These are phyloP conservation scores for Aspergillus chevalieri DNA, from an alignment of 2,329 filamentous ascomycete genomes.

Conservation along the genomic window DNA sequence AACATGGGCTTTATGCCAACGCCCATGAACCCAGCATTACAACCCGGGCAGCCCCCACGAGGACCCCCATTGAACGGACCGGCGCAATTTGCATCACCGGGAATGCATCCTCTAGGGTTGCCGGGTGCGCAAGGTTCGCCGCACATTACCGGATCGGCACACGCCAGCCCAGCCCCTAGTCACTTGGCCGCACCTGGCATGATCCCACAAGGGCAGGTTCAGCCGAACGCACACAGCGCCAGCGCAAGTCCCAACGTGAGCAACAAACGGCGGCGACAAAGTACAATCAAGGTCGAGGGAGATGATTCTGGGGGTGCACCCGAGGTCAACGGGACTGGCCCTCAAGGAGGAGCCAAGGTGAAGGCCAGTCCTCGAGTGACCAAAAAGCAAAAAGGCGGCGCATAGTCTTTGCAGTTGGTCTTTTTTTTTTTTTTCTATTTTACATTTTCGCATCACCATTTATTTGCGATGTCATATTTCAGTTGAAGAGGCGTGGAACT, in stretches of 20 bases:
- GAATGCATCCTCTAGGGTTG: slow-evolving; percentile 49
- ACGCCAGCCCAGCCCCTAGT: slow-evolving; percentile 42
- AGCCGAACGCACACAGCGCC: slow-evolving; percentile 50
- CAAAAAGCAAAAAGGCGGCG: slow-evolving; percentile 43
- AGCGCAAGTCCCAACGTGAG: slow-evolving; percentile 59
- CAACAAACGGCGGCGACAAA: slow-evolving; percentile 54
- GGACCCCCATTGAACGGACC: slow-evolving; percentile 43
- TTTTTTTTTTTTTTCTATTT: neutral
- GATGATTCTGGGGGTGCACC: slow-evolving; percentile 41
- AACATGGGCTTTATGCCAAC: slow-evolving; percentile 22
- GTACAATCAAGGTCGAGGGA: slow-evolving; percentile 54
- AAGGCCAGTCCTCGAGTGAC: slow-evolving; percentile 43
- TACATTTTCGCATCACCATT: slow-evolving; percentile 6
- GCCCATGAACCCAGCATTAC: slow-evolving; percentile 32
- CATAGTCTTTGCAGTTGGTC: slow-evolving; percentile 17
- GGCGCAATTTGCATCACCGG: slow-evolving; percentile 54
- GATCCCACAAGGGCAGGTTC: slow-evolving; percentile 53
- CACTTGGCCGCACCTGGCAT: slow-evolving; percentile 46
- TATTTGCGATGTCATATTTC: slow-evolving; percentile 8
- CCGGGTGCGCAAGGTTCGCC: slow-evolving; percentile 45
- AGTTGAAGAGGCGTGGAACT: slow-evolving; percentile 17
- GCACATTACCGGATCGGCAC: slow-evolving; percentile 47
- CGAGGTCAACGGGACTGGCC: slow-evolving; percentile 45
- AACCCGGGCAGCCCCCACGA: slow-evolving; percentile 32
- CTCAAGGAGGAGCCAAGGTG: slow-evolving; percentile 34